Conservation (phyloP, 1,284 basidiomycete species). For the Meira nashicola region DNA sequence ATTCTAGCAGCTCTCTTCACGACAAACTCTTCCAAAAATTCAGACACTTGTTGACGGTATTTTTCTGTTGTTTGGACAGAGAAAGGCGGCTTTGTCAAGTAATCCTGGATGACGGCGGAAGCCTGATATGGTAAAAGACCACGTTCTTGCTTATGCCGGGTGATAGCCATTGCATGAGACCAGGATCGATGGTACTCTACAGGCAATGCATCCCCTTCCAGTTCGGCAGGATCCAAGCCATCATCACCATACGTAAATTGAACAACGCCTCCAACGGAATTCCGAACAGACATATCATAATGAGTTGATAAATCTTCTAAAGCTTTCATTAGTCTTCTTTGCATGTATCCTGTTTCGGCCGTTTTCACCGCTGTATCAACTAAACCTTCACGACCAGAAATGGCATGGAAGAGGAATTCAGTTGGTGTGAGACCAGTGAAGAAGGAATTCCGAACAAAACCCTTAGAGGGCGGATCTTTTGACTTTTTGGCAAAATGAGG, state of each 20-base stretch:
- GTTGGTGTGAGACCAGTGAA: conserved; percentile 89
- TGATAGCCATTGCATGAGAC: conserved; percentile 75
- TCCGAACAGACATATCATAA: conserved; percentile 94
- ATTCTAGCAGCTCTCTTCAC: conserved; percentile 66
- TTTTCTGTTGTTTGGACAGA: conserved; percentile 65
- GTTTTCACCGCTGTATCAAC: conserved; percentile 99
- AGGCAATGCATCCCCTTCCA: conserved; percentile 84
- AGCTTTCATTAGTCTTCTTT: conserved; percentile 96
- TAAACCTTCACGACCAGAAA: conserved; percentile 94
- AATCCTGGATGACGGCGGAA: conserved; percentile 66
- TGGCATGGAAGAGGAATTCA: conserved; percentile 98
- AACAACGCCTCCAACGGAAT: conserved; percentile 91
- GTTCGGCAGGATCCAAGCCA: conserved; percentile 89
- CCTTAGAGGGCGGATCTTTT: conserved; percentile 92
- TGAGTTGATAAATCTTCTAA: conserved; percentile 94
- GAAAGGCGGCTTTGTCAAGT: conserved; percentile 58
- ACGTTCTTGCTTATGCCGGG: conserved; percentile 53
- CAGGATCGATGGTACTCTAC: conserved; percentile 68
- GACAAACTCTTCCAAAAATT: conserved; percentile 69
- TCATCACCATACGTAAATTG: conserved; percentile 98
- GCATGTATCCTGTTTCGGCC: conserved; percentile 99
- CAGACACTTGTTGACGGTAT: conserved; percentile 71
- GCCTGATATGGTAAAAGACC: conserved; percentile 85
- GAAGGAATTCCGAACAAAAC: conserved; percentile 94
- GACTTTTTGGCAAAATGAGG: conserved; percentile 98